A percentile compares a stretch with the other conserved stretches of the same genome.
Evolutionary conservation across 352 stramenopile species (phyloP).

Genomic region (Achlya hypogyna): DNA sequence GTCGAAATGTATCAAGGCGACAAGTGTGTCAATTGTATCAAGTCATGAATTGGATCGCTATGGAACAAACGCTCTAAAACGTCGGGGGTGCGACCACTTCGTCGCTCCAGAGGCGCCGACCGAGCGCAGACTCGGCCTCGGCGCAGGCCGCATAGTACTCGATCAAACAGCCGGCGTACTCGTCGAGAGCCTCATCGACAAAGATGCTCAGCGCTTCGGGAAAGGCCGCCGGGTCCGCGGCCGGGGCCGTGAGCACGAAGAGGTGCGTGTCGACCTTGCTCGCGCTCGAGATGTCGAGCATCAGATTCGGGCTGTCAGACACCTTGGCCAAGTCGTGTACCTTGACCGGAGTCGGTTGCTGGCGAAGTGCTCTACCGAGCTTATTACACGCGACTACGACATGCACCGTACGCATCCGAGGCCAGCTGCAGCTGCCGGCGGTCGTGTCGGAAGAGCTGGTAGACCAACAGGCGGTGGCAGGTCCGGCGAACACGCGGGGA

Average conservation of each 20-base stretch:
- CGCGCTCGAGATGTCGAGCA: neutral
- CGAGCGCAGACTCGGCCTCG: neutral
- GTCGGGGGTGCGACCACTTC: neutral
- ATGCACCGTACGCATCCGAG: constrained; percentile 29
- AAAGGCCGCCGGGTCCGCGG: neutral
- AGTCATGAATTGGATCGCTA: no score
- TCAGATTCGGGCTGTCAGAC: constrained; percentile 7
- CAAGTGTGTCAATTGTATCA: no score
- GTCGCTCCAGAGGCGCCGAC: neutral
- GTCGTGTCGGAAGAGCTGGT: constrained; percentile 47
- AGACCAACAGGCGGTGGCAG: constrained; percentile 66
- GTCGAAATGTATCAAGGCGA: no score
- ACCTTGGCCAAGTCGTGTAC: neutral
- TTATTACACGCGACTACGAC: neutral
- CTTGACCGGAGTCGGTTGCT: neutral
- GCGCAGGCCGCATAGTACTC: neutral
- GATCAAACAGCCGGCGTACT: neutral
- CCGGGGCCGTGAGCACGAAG: neutral
- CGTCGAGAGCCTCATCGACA: neutral
- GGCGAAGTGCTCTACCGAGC: neutral
- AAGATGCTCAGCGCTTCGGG: constrained; percentile 9
- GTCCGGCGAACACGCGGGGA: constrained; percentile 51
- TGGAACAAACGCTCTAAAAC: no score
- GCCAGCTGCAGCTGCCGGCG: constrained; percentile 51
- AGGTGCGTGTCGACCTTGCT: constrained; percentile 12